A percentile compares a stretch with the other conserved stretches of the same genome.
Evolutionary conservation across 2,329 filamentous ascomycete genomes (phyloP).

Genomic region (Aspergillus ibericus): DNA sequence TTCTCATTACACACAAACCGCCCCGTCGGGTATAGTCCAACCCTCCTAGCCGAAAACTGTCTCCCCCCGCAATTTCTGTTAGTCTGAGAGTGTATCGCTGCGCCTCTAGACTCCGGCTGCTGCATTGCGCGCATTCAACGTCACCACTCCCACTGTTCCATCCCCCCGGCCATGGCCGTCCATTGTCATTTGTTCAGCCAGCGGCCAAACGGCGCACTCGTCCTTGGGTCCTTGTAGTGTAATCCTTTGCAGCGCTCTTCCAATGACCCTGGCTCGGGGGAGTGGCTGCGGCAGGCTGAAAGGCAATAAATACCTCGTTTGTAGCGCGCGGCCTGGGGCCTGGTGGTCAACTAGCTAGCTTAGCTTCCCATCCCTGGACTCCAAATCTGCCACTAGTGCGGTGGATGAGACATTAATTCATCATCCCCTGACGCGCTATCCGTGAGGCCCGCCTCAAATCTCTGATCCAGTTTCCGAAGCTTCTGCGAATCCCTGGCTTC

Average conservation of each 20-base stretch:
- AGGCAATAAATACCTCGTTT: slow-evolving; percentile 6
- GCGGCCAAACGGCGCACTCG: background rate
- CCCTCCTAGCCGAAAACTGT: background rate
- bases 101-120: slow-evolving; percentile 3
- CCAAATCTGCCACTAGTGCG: background rate
- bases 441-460: slow-evolving; percentile 12
- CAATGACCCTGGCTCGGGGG: background rate
- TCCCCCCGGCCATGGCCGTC: slow-evolving; percentile 7
- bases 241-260: background rate
- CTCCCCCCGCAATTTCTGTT: slow-evolving; percentile 2
- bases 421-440: slow-evolving; percentile 11
- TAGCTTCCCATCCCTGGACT: background rate
- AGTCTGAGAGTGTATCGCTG: background rate
- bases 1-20: background rate
- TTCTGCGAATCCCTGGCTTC: slow-evolving; percentile 13
- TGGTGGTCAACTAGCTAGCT: background rate
- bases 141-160: slow-evolving; percentile 20
- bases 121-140: slow-evolving; percentile 21
- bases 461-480: slow-evolving; percentile 13
- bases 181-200: slow-evolving; percentile 6
- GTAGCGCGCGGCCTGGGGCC: background rate
- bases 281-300: background rate
- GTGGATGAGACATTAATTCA: slow-evolving; percentile 21
- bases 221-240: background rate
- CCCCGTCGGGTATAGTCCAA: slow-evolving; percentile 5